Evolutionary conservation across 441 rosid species (phyloP).

Genomic region (Adansonia gregorii): DNA sequence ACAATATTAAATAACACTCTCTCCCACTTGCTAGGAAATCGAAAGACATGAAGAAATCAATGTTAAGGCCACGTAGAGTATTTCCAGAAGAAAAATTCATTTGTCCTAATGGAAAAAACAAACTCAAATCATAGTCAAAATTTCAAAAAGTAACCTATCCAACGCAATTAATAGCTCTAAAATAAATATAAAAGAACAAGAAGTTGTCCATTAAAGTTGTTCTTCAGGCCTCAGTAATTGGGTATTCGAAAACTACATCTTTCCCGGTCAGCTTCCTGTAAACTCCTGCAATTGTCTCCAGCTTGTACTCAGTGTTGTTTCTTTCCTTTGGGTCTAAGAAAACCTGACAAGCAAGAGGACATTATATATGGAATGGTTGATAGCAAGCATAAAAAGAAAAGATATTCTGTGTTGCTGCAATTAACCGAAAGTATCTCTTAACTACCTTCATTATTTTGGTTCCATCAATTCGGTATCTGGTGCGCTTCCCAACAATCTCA

Average conservation of each 20-base stretch:
- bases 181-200: neutral
- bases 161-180: neutral
- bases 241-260: conserved; percentile 80
- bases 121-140: neutral
- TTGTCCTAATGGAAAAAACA: neutral
- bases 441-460: conserved; percentile 72
- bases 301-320: conserved; percentile 61
- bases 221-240: conserved; percentile 53
- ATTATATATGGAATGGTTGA: neutral
- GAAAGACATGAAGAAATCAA: neutral
- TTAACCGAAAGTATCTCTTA: neutral
- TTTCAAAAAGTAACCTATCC: neutral
- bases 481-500: conserved; percentile 79
- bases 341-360: conserved; percentile 33
- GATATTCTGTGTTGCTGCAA: neutral
- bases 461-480: conserved; percentile 70
- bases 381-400: neutral
- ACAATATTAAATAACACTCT: no score
- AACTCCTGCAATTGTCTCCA: conserved; percentile 65
- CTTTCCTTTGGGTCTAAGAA: conserved; percentile 81
- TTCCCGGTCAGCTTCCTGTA: conserved; percentile 85
- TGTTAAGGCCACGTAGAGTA: neutral
- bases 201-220: neutral
- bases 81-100: neutral
- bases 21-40: neutral